Percentiles rank a stretch among this genome's conserved stretches.
Conservation (phyloP, 306 rosid genomes). For the Lithocarpus polystachyus region DNA sequence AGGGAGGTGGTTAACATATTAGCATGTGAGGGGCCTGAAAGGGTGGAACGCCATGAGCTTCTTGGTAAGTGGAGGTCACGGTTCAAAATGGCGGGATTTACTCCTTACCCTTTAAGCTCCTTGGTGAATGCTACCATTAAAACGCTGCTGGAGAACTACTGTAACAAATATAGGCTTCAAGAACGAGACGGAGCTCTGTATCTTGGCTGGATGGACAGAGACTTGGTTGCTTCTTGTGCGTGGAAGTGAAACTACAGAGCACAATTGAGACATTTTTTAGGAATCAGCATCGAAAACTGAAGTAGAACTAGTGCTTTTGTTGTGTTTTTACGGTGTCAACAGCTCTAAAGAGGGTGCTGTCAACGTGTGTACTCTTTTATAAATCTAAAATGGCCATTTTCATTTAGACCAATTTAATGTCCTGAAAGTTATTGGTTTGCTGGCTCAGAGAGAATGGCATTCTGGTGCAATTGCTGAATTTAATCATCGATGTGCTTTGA, state of each 20-base stretch:
- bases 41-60: slow-evolving; percentile 88
- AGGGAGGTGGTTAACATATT: slow-evolving; percentile 87
- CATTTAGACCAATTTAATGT: not conserved
- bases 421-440: slow-evolving; percentile 9
- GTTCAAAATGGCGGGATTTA: slow-evolving; percentile 90
- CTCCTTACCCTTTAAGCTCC: slow-evolving; percentile 80
- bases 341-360: slow-evolving; percentile 1
- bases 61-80: slow-evolving; percentile 89
- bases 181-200: slow-evolving; percentile 87
- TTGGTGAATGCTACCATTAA: slow-evolving; percentile 87
- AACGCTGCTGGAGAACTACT: slow-evolving; percentile 72
- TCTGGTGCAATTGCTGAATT: not conserved
- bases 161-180: slow-evolving; percentile 68
- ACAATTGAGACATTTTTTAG: slow-evolving; percentile 2
- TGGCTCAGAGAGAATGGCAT: slow-evolving; percentile 5
- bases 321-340: slow-evolving; percentile 3
- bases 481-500: not conserved
- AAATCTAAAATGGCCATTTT: not conserved
- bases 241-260: slow-evolving; percentile 58
- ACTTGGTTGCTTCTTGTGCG: slow-evolving; percentile 93
- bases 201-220: slow-evolving; percentile 97
- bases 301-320: not conserved
- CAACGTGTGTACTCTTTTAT: not conserved
- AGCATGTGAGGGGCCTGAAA: slow-evolving; percentile 91
- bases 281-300: not conserved